phyloP scores from a whole-genome alignment of 192 early-diverging fungal genomes.

The Chytriomyces confervae region DNA sequence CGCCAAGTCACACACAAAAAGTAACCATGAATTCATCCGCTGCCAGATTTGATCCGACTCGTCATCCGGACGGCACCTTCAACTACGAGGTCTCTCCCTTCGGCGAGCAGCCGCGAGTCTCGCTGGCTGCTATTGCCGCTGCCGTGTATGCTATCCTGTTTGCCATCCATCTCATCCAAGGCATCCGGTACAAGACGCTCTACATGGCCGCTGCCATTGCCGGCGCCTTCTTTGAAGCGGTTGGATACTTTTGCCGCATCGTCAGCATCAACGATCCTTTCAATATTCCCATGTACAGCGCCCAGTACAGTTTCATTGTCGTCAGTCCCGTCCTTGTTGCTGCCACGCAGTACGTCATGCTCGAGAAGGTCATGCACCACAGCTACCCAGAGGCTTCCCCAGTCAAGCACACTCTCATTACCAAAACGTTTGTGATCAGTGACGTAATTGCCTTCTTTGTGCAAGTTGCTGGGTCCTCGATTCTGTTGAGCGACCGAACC shows the following conservation, averaged over 20 bases:
- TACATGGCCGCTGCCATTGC: conserved; percentile 10
- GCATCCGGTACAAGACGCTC: conserved; percentile 1
- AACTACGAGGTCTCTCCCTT: too few relatives aligned
- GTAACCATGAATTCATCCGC: too few relatives aligned
- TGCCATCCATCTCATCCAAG: too few relatives aligned
- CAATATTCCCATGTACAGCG: conserved; percentile 14
- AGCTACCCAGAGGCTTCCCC: conserved; percentile 26
- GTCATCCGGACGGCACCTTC: too few relatives aligned
- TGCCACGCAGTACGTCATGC: conserved; percentile 35
- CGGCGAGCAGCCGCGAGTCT: too few relatives aligned
- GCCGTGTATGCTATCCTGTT: too few relatives aligned
- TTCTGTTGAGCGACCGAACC: conserved; percentile 8
- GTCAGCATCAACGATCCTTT: conserved; percentile 11
- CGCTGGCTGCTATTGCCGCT: too few relatives aligned
- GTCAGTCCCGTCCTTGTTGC: conserved; percentile 40
- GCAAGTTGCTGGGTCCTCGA: conserved; percentile 28
- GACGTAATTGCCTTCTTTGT: conserved; percentile 39
- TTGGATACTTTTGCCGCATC: not conserved
- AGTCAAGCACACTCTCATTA: conserved; percentile 17
- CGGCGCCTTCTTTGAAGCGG: not conserved
- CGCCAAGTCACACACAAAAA: too few relatives aligned
- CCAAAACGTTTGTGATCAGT: conserved; percentile 35
- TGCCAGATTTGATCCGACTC: too few relatives aligned
- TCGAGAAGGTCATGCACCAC: conserved; percentile 22
- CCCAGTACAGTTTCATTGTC: conserved; percentile 31